Conservation (phyloP, 1,284 basidiomycete species). For the Ustilago curta region DNA sequence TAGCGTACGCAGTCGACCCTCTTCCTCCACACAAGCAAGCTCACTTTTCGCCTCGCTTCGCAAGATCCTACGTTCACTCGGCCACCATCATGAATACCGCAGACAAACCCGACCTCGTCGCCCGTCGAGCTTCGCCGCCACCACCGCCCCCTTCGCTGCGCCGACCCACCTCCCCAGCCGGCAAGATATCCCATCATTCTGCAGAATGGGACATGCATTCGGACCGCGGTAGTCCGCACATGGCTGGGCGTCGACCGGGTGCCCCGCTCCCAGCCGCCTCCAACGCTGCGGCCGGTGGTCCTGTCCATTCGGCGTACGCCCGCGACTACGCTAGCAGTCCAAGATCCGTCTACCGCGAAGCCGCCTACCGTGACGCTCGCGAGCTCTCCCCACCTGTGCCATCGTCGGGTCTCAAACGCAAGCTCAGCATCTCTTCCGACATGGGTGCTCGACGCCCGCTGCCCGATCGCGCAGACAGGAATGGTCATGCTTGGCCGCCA, state of each 20-base stretch:
- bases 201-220: conserved; percentile 46
- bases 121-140: conserved; percentile 31
- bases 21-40: conserved; percentile 18
- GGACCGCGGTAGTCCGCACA: conserved; percentile 40
- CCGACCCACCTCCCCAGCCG: conserved; percentile 38
- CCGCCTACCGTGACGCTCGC: conserved; percentile 39
- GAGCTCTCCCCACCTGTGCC: conserved; percentile 31
- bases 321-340: conserved; percentile 41
- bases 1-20: conserved; percentile 25
- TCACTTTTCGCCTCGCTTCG: conserved; percentile 5
- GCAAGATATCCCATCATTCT: conserved; percentile 41
- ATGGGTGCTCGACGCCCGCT: conserved; percentile 16
- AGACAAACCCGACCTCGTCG: conserved; percentile 23
- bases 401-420: conserved; percentile 29
- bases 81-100: conserved; percentile 24
- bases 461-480: conserved; percentile 34
- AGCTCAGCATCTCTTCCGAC: conserved; percentile 41
- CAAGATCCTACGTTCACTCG: not conserved
- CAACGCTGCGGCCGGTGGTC: conserved; percentile 4
- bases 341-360: conserved; percentile 28
- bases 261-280: conserved; percentile 16
- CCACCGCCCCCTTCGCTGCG: conserved; percentile 26
- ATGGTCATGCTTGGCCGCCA: conserved; percentile 14
- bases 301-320: conserved; percentile 20
- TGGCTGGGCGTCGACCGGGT: conserved; percentile 21